Percentiles rank a stretch among this genome's conserved stretches.
phyloP scores from a whole-genome alignment of 768 basidiomycete species.

The Serpula lacrymans region DNA sequence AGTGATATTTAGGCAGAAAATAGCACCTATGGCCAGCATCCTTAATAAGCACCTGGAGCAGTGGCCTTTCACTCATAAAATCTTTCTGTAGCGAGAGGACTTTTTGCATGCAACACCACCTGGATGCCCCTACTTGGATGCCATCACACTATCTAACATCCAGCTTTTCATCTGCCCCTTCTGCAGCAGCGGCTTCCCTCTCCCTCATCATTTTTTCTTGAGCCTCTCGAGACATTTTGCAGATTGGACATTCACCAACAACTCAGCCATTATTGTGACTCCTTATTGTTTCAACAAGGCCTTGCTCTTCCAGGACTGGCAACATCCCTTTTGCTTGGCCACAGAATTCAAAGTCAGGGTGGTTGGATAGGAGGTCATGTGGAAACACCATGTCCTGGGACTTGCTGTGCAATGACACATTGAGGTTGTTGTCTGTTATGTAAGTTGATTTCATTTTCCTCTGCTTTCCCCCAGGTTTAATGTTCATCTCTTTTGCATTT shows the following conservation, averaged over 20 bases:
- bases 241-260: too few relatives aligned
- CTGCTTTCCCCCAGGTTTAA: constrained; percentile 37
- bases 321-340: too few relatives aligned
- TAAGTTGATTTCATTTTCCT: constrained; percentile 14
- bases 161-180: not conserved
- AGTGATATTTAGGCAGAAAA: constrained; percentile 15
- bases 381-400: too few relatives aligned
- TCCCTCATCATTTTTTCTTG: not conserved
- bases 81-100: constrained; percentile 15
- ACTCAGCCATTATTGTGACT: too few relatives aligned
- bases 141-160: too few relatives aligned
- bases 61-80: constrained; percentile 16
- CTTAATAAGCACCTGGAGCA: constrained; percentile 18
- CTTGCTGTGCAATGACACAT: too few relatives aligned
- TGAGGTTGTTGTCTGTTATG: too few relatives aligned
- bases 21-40: constrained; percentile 13
- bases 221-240: not conserved
- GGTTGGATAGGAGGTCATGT: too few relatives aligned
- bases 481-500: constrained; percentile 41
- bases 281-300: too few relatives aligned
- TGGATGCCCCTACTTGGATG: too few relatives aligned
- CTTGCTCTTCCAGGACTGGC: too few relatives aligned
- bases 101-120: constrained; percentile 19
- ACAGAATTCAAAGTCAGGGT: too few relatives aligned
- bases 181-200: not conserved